Evolutionary conservation across 2,329 filamentous ascomycete genomes (phyloP).

Genomic region (Alternaria panax): DNA sequence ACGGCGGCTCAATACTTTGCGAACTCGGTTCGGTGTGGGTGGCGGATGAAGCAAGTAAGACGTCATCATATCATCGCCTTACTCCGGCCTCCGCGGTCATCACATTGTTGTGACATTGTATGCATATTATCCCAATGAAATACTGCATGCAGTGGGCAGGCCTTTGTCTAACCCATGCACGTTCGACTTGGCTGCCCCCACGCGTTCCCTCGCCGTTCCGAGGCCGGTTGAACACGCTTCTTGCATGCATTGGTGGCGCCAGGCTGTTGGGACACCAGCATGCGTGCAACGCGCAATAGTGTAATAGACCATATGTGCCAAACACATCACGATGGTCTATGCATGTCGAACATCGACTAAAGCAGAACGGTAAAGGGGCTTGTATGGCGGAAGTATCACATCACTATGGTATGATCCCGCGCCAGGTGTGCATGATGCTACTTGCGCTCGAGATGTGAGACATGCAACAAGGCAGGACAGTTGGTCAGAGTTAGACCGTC

Average conservation of each 20-base stretch:
- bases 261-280: neutral
- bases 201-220: conserved; percentile 2
- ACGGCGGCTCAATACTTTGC: conserved; percentile 44
- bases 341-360: neutral
- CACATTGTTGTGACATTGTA: conserved; percentile 2
- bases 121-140: conserved; percentile 11
- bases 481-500: neutral
- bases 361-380: neutral
- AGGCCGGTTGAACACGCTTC: neutral
- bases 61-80: conserved; percentile 13
- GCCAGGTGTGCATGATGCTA: neutral
- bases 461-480: neutral
- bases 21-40: conserved; percentile 44
- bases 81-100: conserved; percentile 9
- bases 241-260: conserved; percentile 2
- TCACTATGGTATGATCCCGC: neutral
- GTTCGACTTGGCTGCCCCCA: conserved; percentile 18
- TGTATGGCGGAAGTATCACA: neutral
- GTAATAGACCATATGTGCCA: neutral
- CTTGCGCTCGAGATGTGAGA: neutral
- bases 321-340: neutral
- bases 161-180: conserved; percentile 1
- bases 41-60: conserved; percentile 34
- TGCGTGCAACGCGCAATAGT: neutral
- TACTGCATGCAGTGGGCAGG: conserved; percentile 6